Conservation (phyloP, 2,329 filamentous ascomycete species). For the Fusarium circinatum region DNA sequence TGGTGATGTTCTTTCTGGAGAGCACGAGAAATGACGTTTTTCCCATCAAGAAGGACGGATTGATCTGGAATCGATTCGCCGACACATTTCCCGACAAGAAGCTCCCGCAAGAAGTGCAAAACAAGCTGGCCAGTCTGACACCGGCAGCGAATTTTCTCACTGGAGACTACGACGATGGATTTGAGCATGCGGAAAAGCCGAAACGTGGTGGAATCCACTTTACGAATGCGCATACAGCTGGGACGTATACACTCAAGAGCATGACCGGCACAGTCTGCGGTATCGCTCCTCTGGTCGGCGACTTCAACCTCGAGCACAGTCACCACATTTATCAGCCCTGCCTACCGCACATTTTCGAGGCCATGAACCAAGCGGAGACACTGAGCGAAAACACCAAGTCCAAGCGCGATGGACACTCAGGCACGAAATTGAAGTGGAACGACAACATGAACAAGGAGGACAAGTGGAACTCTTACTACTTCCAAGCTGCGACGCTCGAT, state of each 20-base stretch:
- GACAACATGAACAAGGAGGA: conserved; percentile 18
- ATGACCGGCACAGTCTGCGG: conserved; percentile 55
- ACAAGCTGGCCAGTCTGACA: conserved; percentile 45
- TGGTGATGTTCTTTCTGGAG: conserved; percentile 57
- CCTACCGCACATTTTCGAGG: conserved; percentile 53
- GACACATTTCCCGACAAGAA: conserved; percentile 47
- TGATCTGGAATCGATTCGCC: conserved; percentile 50
- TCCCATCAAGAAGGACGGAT: conserved; percentile 53
- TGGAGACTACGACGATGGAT: conserved; percentile 51
- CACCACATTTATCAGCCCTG: conserved; percentile 58
- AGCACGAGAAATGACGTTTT: conserved; percentile 59
- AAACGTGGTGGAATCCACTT: conserved; percentile 53
- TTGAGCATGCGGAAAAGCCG: conserved; percentile 36
- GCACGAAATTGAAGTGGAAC: not conserved
- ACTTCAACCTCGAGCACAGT: conserved; percentile 55
- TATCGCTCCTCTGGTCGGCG: conserved; percentile 53
- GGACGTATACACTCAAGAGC: conserved; percentile 58
- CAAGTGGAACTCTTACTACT: conserved; percentile 48
- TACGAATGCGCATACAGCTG: conserved; percentile 54
- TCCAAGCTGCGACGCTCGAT: conserved; percentile 48
- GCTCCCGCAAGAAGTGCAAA: conserved; percentile 47
- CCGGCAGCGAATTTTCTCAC: conserved; percentile 49
- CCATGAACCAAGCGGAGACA: conserved; percentile 44
- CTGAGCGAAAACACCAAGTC: not conserved
- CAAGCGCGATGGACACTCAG: not conserved